Base-by-base conservation (phyloP, 2,329 filamentous ascomycete genomes). In the Diatrype stigma region DNA sequence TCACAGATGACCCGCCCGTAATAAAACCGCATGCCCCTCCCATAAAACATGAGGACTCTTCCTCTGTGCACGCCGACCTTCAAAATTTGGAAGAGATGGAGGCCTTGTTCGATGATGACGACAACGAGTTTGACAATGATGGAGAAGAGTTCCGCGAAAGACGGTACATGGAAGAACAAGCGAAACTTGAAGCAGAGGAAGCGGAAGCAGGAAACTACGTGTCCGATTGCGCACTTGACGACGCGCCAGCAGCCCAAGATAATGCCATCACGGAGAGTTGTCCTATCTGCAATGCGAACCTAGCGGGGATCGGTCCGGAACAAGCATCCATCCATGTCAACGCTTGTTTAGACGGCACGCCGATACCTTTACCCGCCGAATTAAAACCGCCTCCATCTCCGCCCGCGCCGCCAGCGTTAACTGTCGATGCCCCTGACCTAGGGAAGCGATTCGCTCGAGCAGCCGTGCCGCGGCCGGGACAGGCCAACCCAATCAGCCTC, bases 271-370 rank as follows among this genome's bases (percentile, higher is more conserved):
- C 67, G 10, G 67, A 68, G 49, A 71, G 67, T 40, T 97, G 92
- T 66, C 93, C 93, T 1, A 85, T 97, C 26, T 97, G 94, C 67
- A 81, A 80, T 59, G 74, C 75, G 1, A 82, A 71, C 56, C 73
- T 96, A 32, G 70, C 67, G 16, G 85, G 83, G 0, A 67, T 85
- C 12, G 81, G 74, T 50, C 65, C 71, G 53, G 82, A 91, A 64
- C 82, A 93, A 60, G 87, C 85, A 10, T 88, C 87, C 6, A 72
- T 86, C 2, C 94, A 99, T 67, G 94, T 99, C 57, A 99, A 99
- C 66, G 84, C 86, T 10, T 99, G 94, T 69, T 76, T 99, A 2
- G 94, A 99, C 65, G 90, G 90, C 2, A 87, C 87, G 44, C 81
- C 87, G 5, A 79, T 83, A 42, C 79, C 85, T 2, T 61, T 87